Base-by-base conservation (phyloP, 2,329 filamentous ascomycete species). In the Cladosporium sp. region DNA sequence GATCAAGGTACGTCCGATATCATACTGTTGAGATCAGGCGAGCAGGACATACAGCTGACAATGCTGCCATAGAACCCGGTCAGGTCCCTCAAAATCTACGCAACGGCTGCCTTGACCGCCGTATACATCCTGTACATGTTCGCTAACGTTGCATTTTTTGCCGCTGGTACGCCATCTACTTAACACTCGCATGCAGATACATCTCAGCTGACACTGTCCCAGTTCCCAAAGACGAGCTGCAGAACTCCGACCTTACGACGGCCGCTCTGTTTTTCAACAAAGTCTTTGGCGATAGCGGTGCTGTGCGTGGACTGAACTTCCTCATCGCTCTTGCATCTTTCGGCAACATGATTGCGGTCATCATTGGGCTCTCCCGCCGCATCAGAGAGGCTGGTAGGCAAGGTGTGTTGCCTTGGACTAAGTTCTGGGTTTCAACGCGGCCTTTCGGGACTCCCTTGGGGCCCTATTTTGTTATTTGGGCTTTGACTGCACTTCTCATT, bases 381-480 rank as follows among this genome's bases (percentile, higher is more conserved):
- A 84, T 89, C 41, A 81, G 87, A 18, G 87, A 89, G 73, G 87
- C 85, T 67, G 87, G 86, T 49, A 78, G 85, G 66, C 86, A 88
- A 77, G 87, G 87, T 6, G 85, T 88, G 0, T 78, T 89, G 1
- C 87, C 87, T 0, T 88, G 75, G n/a, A 81, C 87, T 0, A 75
- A 75, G 1, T 86, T 89, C 67, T 90, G 87, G 87, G 86, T 85
- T 0, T 87, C 85, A 0, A 89, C 87, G 0, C 81, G 80, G 64
- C 88, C 87, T 0, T 89, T 89, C 65, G 87, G 87, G 1, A 90
- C 88, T 0, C 86, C 87, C 0, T 70, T 88, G 0, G 87, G 86
- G 0, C 86, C 87, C 0, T 88, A 88, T 66, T 62, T 82, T 2
- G 69, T 89, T 4, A 86, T 87, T 72, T 89, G 85, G 84, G 71